Evolutionary conservation across 495 filamentous ascomycete genomes (phyloP).

Genomic region (Friedmanniomyces endolithicus): DNA sequence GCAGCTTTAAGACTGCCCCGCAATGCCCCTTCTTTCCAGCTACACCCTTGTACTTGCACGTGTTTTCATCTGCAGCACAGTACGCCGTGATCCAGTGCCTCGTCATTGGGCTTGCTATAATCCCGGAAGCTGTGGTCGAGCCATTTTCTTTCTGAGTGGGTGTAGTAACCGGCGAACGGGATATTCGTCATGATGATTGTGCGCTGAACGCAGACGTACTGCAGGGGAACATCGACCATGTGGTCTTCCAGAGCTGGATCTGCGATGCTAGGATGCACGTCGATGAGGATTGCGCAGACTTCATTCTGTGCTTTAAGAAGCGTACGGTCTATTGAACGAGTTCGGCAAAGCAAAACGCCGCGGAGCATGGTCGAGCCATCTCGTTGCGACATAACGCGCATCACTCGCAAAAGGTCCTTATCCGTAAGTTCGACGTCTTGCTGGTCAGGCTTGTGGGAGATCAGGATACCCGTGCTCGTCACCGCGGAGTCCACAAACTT

Average conservation of each 20-base stretch:
- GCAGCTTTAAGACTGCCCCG: not conserved
- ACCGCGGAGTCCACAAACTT: not conserved
- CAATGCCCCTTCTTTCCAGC: not conserved
- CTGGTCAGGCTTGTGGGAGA: not conserved
- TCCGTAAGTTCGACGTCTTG: not conserved
- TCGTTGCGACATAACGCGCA: not conserved
- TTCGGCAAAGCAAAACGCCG: not conserved
- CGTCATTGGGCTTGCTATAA: not conserved
- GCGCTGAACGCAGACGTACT: not conserved
- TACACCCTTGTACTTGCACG: not conserved
- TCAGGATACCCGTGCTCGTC: not conserved
- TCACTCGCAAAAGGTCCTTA: not conserved
- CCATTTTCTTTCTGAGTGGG: not conserved
- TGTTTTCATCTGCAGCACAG: not conserved
- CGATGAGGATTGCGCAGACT: not conserved
- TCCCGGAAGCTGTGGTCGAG: constrained; percentile 1
- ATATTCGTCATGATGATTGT: not conserved
- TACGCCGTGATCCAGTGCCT: not conserved
- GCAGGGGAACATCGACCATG: not conserved
- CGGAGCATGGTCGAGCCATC: not conserved
- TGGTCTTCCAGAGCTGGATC: not conserved
- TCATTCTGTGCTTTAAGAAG: not conserved
- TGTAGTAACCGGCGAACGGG: not conserved
- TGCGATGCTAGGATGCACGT: not conserved
- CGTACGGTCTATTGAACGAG: not conserved